Percentiles rank a stretch among this genome's conserved stretches.
Evolutionary conservation across 805 yeast genomes (phyloP).

Genomic region (Cephaloascus fragrans): DNA sequence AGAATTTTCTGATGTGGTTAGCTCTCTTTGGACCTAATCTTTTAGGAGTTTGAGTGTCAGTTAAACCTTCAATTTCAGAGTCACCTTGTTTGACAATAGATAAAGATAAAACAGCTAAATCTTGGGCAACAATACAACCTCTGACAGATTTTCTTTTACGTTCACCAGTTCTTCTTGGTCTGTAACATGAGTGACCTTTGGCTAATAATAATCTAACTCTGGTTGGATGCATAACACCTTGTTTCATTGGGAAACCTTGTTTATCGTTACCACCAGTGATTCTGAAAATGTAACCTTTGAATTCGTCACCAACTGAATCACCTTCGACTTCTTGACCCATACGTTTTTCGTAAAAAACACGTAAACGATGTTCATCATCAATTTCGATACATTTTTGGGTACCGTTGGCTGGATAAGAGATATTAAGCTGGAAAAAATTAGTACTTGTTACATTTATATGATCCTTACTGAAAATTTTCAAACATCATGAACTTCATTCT

Average conservation of each 20-base stretch:
- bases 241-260: constrained; percentile 99
- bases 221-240: constrained; percentile 99
- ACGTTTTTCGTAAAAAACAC: constrained; percentile 98
- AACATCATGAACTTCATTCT: too few relatives aligned
- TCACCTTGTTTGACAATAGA: constrained; percentile 97
- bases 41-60: constrained; percentile 92
- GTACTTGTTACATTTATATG: too few relatives aligned
- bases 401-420: constrained; percentile 99
- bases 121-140: constrained; percentile 98
- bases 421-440: constrained; percentile 63
- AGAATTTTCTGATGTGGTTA: constrained; percentile 99
- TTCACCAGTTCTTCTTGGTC: constrained; percentile 99
- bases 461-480: too few relatives aligned
- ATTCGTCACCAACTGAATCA: constrained; percentile 96
- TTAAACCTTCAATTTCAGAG: constrained; percentile 88
- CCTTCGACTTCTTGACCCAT: constrained; percentile 99
- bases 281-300: constrained; percentile 98
- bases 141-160: constrained; percentile 99
- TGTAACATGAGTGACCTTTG: constrained; percentile 96
- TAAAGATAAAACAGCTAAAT: constrained; percentile 91
- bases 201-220: constrained; percentile 94
- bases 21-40: constrained; percentile 99
- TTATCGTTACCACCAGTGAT: constrained; percentile 99
- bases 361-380: constrained; percentile 98
- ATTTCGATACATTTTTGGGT: constrained; percentile 96